Percentiles rank a stretch among this genome's conserved stretches.
These are phyloP conservation scores for Yueomyces sinensis DNA, from an alignment of 805 yeast genomes.

Conservation along the genomic window DNA sequence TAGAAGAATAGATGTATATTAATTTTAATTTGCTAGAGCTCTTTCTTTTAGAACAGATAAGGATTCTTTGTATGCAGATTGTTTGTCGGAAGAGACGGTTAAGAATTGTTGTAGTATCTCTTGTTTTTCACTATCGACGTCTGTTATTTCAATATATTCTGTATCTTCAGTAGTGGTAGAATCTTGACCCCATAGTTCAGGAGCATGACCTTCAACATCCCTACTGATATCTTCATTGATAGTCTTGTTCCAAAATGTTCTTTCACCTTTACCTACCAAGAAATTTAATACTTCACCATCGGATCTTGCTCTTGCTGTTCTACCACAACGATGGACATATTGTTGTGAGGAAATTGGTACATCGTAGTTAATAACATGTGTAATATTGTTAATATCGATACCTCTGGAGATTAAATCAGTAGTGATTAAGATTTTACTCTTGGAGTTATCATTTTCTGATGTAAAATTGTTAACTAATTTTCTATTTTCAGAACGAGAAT, in stretches of 20 bases:
- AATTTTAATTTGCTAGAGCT: conserved; percentile 9
- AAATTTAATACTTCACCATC: conserved; percentile 64
- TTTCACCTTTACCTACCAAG: conserved; percentile 68
- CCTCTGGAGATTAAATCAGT: conserved; percentile 97
- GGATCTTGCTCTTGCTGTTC: conserved; percentile 90
- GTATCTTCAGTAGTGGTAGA: neutral
- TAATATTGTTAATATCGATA: conserved; percentile 59
- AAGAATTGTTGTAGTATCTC: conserved; percentile 3
- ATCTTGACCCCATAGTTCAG: conserved; percentile 12
- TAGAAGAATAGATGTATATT: neutral
- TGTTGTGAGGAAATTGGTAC: conserved; percentile 80
- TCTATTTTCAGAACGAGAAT: conserved; percentile 38
- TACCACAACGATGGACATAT: conserved; percentile 90
- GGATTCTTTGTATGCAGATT: conserved; percentile 30
- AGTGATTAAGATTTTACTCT: conserved; percentile 37
- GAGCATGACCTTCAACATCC: conserved; percentile 24
- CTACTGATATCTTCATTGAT: conserved; percentile 41
- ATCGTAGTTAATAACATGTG: conserved; percentile 79
- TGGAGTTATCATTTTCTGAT: conserved; percentile 24
- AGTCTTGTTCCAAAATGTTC: conserved; percentile 42
- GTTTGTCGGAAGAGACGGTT: conserved; percentile 24
- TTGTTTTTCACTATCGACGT: conserved; percentile 3
- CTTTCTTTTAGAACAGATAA: conserved; percentile 33
- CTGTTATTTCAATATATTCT: neutral
- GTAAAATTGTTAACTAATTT: conserved; percentile 49